Base-by-base conservation (phyloP, 345 rosid species). In the Erodium maritimum region DNA sequence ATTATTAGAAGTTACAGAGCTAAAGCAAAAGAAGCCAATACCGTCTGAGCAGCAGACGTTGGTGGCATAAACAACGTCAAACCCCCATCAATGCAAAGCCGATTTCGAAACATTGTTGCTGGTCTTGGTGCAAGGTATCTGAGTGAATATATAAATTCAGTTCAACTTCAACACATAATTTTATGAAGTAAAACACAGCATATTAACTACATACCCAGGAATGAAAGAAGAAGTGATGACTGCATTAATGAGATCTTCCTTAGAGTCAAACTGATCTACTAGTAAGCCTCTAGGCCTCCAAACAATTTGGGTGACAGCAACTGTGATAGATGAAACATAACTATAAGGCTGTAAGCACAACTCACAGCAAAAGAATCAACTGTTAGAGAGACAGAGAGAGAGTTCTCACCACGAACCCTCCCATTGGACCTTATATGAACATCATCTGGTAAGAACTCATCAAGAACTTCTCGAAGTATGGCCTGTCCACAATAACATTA, bases 11-110 rank as follows among this genome's bases (percentile, higher is more conserved):
- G 8, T 37, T 37, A 37, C 10, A 37, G 6, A 37, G 6, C 1
- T 37, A 37, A 11, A 37, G 10, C 14, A 37, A 37, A 37, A 37
- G n/a, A 62, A 24, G 10, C 19, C 20, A 29, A 53, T 83, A 85
- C 99, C 76, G 96, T 89, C 67, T 85, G 74, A 69, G 87, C 66
- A 65, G 96, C 97, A 66, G 94, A 78, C 56, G 99, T 83, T 59
- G 99, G 99, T 60, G 99, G 95, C 94, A 89, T 83, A 73, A 87
- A 89, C 71, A 93, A 75, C 18, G 99, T 89, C 73, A 87, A 77
- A 54, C 97, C 99, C 64, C 99, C 99, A 75, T 93, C 99, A 61
- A 89, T 78, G 73, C 94, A 93, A 23, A 89, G 75, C 61, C 85
- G 81, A 71, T 89, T 82, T 53, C 95, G 84, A 54, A 86, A 93